Percentiles rank a stretch among this genome's conserved stretches.
Evolutionary conservation across 73 alveolate genomes (phyloP).

Genomic region (Tetrahymena malaccensis): DNA sequence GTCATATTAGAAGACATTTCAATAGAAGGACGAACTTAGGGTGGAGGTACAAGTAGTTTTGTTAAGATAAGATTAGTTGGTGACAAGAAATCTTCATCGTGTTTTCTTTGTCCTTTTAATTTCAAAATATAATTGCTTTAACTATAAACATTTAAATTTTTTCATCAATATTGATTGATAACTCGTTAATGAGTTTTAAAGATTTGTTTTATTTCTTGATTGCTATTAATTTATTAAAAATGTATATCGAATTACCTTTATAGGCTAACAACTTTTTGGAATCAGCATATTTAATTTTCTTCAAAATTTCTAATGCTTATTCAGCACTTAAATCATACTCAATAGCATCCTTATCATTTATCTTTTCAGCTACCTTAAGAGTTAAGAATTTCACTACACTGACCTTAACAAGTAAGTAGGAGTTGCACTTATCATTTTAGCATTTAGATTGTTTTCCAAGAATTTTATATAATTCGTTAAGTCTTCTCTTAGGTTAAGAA

Average conservation of each 20-base stretch:
- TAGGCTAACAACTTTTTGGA: not conserved
- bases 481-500: not conserved
- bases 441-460: not conserved
- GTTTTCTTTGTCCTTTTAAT: not conserved
- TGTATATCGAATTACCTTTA: not conserved
- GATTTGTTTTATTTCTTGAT: no score
- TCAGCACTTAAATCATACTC: not conserved
- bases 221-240: no score
- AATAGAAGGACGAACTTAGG: slow-evolving; percentile 37
- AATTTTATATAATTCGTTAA: not conserved
- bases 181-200: no score
- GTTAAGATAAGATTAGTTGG: slow-evolving; percentile 19
- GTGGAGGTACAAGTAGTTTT: slow-evolving; percentile 29
- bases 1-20: slow-evolving; percentile 37
- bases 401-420: not conserved
- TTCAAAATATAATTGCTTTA: no score
- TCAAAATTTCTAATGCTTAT: not conserved
- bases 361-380: not conserved
- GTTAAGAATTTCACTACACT: not conserved
- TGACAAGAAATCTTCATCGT: not conserved
- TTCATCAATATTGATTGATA: no score
- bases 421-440: not conserved
- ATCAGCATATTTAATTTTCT: not conserved
- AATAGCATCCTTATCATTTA: not conserved
- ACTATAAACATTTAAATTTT: no score